A percentile compares a stretch with the other conserved stretches of the same genome.
These are phyloP conservation scores for Trichosanthes cucumerina DNA, from an alignment of 306 rosid species.

Conservation along the genomic window DNA sequence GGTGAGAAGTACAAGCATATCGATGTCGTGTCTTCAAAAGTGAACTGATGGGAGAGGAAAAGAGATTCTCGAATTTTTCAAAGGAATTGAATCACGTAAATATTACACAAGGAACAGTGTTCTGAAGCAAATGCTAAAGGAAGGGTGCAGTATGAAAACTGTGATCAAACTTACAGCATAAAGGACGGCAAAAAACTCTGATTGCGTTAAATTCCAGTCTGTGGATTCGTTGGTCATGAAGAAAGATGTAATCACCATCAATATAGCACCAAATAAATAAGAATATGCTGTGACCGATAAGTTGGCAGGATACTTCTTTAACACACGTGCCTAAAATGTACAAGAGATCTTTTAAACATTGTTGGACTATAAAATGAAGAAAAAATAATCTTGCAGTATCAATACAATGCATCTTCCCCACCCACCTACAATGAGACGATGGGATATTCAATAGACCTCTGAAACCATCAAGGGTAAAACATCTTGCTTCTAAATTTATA, in stretches of 20 bases:
- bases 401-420: background rate
- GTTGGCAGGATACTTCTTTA: constrained; percentile 68
- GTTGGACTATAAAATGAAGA: background rate
- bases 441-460: background rate
- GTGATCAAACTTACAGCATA: constrained; percentile 42
- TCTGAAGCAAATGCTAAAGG: background rate
- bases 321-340: constrained; percentile 69
- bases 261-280: constrained; percentile 54
- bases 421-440: background rate
- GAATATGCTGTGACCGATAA: constrained; percentile 78
- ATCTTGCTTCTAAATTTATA: background rate
- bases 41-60: background rate
- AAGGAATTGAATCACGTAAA: background rate
- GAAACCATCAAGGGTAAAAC: background rate
- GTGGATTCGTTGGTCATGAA: constrained; percentile 45
- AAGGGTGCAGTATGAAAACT: background rate
- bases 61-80: background rate
- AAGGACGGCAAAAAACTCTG: constrained; percentile 70
- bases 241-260: constrained; percentile 60
- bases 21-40: background rate
- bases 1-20: background rate
- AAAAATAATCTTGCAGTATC: background rate
- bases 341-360: constrained; percentile 3
- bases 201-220: constrained; percentile 57
- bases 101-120: background rate